Percentiles rank a stretch among this genome's conserved stretches.
Evolutionary conservation across 1,284 basidiomycete species (phyloP).

Genomic region (Naganishia liquefaciens): DNA sequence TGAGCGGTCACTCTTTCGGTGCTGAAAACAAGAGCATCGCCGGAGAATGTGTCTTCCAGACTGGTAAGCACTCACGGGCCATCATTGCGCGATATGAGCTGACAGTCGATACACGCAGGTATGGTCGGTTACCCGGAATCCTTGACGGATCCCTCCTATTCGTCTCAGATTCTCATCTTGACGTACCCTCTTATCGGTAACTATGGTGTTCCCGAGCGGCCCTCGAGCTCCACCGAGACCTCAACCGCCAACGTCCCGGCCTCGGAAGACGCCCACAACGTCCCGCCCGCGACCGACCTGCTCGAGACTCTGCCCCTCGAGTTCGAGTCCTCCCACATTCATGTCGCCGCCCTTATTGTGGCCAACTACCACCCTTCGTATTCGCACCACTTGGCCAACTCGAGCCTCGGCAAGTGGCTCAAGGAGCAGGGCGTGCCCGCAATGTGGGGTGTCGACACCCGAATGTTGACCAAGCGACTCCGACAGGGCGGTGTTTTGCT

Average conservation of each 20-base stretch:
- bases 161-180: slow-evolving; percentile 95
- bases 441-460: slow-evolving; percentile 94
- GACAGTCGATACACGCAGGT: slow-evolving; percentile 59
- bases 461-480: slow-evolving; percentile 94
- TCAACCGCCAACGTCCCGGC: slow-evolving; percentile 51
- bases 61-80: slow-evolving; percentile 65
- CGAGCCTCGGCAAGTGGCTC: slow-evolving; percentile 87
- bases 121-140: slow-evolving; percentile 99
- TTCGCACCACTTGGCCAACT: slow-evolving; percentile 90
- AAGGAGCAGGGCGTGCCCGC: slow-evolving; percentile 94
- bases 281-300: slow-evolving; percentile 46
- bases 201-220: slow-evolving; percentile 92
- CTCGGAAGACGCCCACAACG: slow-evolving; percentile 50
- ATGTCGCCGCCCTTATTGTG: slow-evolving; percentile 87
- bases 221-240: slow-evolving; percentile 52
- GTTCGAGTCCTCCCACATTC: slow-evolving; percentile 94
- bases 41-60: slow-evolving; percentile 99
- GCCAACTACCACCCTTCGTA: slow-evolving; percentile 93
- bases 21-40: slow-evolving; percentile 85
- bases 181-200: slow-evolving; percentile 98
- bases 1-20: slow-evolving; percentile 89
- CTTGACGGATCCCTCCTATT: slow-evolving; percentile 96
- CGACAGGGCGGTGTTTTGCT: slow-evolving; percentile 93
- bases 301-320: slow-evolving; percentile 69
- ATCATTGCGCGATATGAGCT: background rate